Evolutionary conservation across 192 early-diverging fungal species (phyloP), one percentile per base, ranked within the genome.

Genomic region (Coemansia aciculifera): DNA sequence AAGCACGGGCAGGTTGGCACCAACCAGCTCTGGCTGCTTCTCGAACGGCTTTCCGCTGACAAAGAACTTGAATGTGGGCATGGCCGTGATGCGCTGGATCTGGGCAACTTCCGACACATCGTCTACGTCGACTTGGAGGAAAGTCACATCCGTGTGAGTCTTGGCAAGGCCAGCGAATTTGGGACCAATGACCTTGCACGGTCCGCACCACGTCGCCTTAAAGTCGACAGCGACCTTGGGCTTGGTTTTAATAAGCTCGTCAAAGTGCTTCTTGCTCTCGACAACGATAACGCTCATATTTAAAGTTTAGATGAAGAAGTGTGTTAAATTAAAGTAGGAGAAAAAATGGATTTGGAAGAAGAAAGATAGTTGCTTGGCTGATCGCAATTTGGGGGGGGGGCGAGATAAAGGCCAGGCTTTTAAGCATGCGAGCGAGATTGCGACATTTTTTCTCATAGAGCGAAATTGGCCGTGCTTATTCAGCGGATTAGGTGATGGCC

Each of bases 121-220:
- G 63, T 97, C 95, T 12, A 97, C 92, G 83, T 95, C 89, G 44
- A 97, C 89, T 83, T 92, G 93, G 60, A 90, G 75, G 64, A 97
- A 95, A 37, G 71, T 65, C 44, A 91, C 77, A 38, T 88, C 75
- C 1, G 84, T 17, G 73, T 83, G 71, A 32, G 84, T 63, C 19
- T 73, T 66, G 4, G 89, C 69, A 11, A 94, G 83, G 60, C 84
- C 64, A 23, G 81, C 81, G 65, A 90, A 91, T 68, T 85, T 81
- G 62, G 90, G 90, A 13, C 81, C 72, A 62, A 93, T 87, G 43
- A 86, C 67, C 82, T 90, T 90, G 87, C 92, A 95, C 29, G 94
- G 92, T 34, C 89, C 90, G 81, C 94, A 95, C 94, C 94, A 94
- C 57, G 78, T 82, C 62, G 90, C 93, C 61, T 80, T 78, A 79